Conservation (phyloP, 169 alveolate species). For the Eimeria maxima region DNA sequence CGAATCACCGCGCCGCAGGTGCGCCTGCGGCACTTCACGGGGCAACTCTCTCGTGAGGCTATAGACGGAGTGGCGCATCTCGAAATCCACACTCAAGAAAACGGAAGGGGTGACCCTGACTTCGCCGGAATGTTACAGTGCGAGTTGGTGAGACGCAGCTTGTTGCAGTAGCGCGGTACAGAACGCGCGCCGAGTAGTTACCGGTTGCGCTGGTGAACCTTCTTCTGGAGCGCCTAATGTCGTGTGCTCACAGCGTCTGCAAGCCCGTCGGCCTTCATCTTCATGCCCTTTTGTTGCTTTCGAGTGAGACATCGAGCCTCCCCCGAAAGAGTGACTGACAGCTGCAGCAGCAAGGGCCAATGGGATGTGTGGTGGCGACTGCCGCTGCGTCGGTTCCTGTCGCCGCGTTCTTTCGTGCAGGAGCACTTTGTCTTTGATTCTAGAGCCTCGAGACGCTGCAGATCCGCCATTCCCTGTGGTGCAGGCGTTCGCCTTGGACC, state of each 20-base stretch:
- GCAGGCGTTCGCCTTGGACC: constrained; percentile 75
- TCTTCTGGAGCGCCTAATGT: neutral
- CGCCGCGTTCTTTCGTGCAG: constrained; percentile 32
- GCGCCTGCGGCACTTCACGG: constrained; percentile 76
- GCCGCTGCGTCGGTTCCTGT: constrained; percentile 7
- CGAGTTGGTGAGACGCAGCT: constrained; percentile 62
- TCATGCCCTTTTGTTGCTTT: constrained; percentile 51
- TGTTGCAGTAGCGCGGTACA: constrained; percentile 45
- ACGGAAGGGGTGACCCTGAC: constrained; percentile 63
- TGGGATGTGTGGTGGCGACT: neutral
- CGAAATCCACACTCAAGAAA: constrained; percentile 36
- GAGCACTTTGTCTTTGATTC: constrained; percentile 70
- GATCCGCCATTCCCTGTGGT: constrained; percentile 76
- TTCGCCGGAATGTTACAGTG: constrained; percentile 68
- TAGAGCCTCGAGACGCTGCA: constrained; percentile 51
- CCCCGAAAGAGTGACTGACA: constrained; percentile 4
- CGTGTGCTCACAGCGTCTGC: constrained; percentile 62
- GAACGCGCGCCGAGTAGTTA: neutral
- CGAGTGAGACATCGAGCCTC: constrained; percentile 48
- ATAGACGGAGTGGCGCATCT: constrained; percentile 78
- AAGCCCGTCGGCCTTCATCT: constrained; percentile 65
- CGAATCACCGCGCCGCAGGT: constrained; percentile 39
- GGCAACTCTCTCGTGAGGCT: constrained; percentile 74
- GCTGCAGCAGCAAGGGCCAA: neutral
- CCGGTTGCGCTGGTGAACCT: neutral